phyloP scores from a whole-genome alignment of 306 rosid genomes.

The Vachellia collinsii region DNA sequence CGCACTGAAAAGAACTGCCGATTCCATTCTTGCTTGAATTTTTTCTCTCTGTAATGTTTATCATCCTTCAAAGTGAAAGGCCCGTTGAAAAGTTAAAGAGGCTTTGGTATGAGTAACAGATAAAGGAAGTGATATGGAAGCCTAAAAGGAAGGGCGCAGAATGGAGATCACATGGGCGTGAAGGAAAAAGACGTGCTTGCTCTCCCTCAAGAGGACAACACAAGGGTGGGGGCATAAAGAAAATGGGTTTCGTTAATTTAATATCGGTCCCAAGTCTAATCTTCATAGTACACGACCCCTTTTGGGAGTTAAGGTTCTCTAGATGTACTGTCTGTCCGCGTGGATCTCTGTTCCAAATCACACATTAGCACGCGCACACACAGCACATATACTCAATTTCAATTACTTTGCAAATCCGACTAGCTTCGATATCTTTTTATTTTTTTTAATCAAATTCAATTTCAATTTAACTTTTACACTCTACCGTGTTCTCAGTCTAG shows the following conservation, averaged over 20 bases:
- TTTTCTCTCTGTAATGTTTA: background rate
- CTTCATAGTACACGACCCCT: background rate
- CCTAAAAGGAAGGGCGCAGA: background rate
- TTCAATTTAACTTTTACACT: no score
- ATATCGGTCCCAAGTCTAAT: constrained; percentile 26
- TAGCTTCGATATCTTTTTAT: background rate
- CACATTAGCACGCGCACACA: no score
- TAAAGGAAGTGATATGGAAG: background rate
- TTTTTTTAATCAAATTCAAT: background rate
- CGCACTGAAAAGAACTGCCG: background rate
- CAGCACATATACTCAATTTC: no score
- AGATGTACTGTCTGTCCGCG: no score
- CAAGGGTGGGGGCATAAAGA: background rate
- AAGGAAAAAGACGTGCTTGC: background rate
- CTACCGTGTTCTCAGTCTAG: background rate
- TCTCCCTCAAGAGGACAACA: constrained; percentile 13
- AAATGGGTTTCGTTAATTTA: constrained; percentile 14
- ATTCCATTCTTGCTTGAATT: background rate
- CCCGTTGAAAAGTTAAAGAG: background rate
- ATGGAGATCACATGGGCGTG: constrained; percentile 4
- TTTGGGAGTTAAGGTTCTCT: constrained; percentile 19
- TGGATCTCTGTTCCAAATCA: no score
- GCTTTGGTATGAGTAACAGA: background rate
- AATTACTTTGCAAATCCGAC: background rate
- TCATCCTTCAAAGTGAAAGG: background rate